Conservation (phyloP, 2,329 filamentous ascomycete genomes). For the Lasiodiplodia citricola region DNA sequence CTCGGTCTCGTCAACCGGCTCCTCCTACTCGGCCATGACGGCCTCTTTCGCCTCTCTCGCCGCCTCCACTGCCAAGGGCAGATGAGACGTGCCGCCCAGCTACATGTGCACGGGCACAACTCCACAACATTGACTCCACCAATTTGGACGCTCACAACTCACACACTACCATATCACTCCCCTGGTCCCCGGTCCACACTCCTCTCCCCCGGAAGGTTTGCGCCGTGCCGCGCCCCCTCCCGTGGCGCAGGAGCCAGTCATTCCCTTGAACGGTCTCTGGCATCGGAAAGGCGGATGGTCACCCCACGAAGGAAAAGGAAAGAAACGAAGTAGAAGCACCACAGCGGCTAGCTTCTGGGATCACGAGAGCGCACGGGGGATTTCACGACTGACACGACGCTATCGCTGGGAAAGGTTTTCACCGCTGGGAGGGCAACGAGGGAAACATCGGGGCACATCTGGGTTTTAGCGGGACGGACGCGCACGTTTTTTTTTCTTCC, state of each 20-base stretch:
- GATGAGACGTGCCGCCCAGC: neutral
- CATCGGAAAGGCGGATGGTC: constrained; percentile 9
- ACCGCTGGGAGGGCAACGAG: neutral
- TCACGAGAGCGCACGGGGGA: neutral
- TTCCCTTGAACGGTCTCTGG: constrained; percentile 11
- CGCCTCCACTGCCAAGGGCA: constrained; percentile 19
- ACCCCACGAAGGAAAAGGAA: neutral
- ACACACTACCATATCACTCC: neutral
- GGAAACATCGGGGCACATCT: neutral
- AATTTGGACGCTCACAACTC: neutral
- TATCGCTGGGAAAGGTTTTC: neutral
- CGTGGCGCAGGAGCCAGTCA: neutral
- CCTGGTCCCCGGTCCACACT: neutral
- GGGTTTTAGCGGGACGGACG: neutral
- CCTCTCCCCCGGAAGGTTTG: neutral
- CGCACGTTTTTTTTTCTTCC: neutral
- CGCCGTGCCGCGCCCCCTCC: constrained; percentile 2
- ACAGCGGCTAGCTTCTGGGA: neutral
- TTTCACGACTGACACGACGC: constrained; percentile 14
- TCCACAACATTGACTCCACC: neutral
- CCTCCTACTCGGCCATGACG: constrained; percentile 47
- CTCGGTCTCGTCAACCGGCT: constrained; percentile 14
- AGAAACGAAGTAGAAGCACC: neutral
- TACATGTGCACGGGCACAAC: neutral
- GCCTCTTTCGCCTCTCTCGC: constrained; percentile 48